Conservation (phyloP, 2,329 filamentous ascomycete species). For the Aureobasidium leucospermi region DNA sequence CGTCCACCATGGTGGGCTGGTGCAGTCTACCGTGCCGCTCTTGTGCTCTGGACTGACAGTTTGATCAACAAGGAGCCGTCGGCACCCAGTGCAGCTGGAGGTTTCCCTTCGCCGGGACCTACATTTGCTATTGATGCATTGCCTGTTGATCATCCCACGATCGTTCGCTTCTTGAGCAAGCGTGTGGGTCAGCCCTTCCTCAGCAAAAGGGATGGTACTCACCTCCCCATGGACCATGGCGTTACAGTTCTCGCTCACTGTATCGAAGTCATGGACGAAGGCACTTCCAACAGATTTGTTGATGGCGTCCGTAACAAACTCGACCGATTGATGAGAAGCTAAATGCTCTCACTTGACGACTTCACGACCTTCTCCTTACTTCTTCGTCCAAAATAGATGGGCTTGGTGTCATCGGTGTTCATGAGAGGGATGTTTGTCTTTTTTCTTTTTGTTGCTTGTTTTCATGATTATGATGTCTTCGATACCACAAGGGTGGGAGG, state of each 20-base stretch:
- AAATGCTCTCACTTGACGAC: conserved; percentile 8
- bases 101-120: conserved; percentile 31
- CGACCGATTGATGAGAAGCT: conserved; percentile 35
- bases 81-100: conserved; percentile 27
- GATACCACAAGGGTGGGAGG: neutral
- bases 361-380: neutral
- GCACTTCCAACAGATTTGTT: conserved; percentile 44
- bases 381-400: conserved; percentile 7
- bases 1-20: conserved; percentile 66
- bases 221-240: conserved; percentile 40
- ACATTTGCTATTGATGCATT: conserved; percentile 45
- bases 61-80: conserved; percentile 44
- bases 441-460: neutral
- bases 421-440: neutral
- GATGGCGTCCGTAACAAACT: conserved; percentile 50
- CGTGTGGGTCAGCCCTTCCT: conserved; percentile 47
- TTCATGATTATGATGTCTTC: neutral
- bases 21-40: conserved; percentile 59
- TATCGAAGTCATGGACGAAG: conserved; percentile 47
- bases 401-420: neutral
- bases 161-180: conserved; percentile 46
- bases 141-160: conserved; percentile 43
- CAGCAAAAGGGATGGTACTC: conserved; percentile 43
- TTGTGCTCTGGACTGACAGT: conserved; percentile 58
- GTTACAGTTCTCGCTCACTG: conserved; percentile 45